phyloP scores from a whole-genome alignment of 768 basidiomycete species.

The Lactarius sp. region DNA sequence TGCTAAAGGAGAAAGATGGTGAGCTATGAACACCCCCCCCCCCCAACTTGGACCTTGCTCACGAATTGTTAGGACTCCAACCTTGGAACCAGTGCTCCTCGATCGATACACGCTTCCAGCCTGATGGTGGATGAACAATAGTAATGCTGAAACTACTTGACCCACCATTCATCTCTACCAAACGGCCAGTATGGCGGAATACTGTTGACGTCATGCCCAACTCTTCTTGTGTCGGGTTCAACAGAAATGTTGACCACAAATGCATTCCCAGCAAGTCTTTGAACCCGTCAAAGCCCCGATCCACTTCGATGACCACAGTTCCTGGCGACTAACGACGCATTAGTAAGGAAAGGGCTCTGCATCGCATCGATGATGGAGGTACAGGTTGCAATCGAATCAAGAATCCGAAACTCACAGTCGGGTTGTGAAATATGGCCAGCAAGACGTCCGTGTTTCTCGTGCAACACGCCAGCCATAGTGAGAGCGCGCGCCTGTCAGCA shows the following conservation, averaged over 20 bases:
- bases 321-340: constrained; percentile 32
- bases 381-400: background rate
- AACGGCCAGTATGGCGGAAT: constrained; percentile 37
- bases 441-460: constrained; percentile 33
- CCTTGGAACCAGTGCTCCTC: constrained; percentile 40
- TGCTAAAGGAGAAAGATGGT: constrained; percentile 22
- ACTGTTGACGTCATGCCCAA: constrained; percentile 31
- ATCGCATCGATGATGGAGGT: no score
- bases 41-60: background rate
- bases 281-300: constrained; percentile 31
- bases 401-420: constrained; percentile 37
- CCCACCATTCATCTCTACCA: constrained; percentile 43
- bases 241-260: constrained; percentile 40
- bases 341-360: background rate
- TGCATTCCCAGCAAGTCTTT: constrained; percentile 40
- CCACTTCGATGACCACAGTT: constrained; percentile 43
- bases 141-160: no score
- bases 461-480: constrained; percentile 42
- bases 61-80: background rate
- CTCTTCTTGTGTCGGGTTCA: constrained; percentile 32
- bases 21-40: background rate
- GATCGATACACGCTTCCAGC: constrained; percentile 45
- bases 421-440: constrained; percentile 43
- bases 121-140: constrained; percentile 26
- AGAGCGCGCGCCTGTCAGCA: constrained; percentile 36